Base-by-base conservation (phyloP, 768 basidiomycete genomes). In the Boletus rubroflammeus region DNA sequence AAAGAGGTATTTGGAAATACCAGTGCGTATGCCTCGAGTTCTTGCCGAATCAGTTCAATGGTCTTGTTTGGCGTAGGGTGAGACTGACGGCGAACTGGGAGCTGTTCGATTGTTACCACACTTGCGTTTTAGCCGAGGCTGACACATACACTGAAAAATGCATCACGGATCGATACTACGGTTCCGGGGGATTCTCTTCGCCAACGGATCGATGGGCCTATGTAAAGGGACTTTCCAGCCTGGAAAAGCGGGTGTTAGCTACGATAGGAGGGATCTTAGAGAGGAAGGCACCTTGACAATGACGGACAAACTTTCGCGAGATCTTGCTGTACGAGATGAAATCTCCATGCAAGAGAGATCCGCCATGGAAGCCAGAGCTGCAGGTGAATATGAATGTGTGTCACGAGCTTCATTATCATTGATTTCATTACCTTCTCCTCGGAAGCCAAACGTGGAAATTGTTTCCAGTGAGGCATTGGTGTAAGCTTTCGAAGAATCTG, bases 361-460 rank as follows among this genome's bases (percentile, higher is more conserved):
- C 32, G 86, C 87, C 52, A 86, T 82, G 44, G 93, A 95, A 17
- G 91, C 87, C 49, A 97, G 71, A 3, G 94, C 95, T 95, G 58
- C 43, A 19, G 13, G 36, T 28, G 31, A 47, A 56, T 17, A 17
- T 60, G 51, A 62, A 47, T 40, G 35, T 34, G 35, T 43, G 41
- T 34, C 52, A 56, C 39, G 47, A 48, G 48, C 43, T 23, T 50
- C 42, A 26, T 48, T 35, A 26, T 42, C n/a, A 39, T 21, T 38
- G 23, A 48, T 43, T 10, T 21, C 23, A 55, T 57, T 62, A 90
- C 94, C 93, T 88, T 98, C 95, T 35, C 95, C 94, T 61, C 95
- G 83, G 72, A 93, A 96, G 0, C 95, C 94, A 72, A 93, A 95
- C 3, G 88, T 87, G 14, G 79, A 77, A 38, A 79, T 61, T 4